These are phyloP conservation scores for Aspergillus sp. DNA, from an alignment of 2,329 filamentous ascomycete species.

Conservation along the genomic window DNA sequence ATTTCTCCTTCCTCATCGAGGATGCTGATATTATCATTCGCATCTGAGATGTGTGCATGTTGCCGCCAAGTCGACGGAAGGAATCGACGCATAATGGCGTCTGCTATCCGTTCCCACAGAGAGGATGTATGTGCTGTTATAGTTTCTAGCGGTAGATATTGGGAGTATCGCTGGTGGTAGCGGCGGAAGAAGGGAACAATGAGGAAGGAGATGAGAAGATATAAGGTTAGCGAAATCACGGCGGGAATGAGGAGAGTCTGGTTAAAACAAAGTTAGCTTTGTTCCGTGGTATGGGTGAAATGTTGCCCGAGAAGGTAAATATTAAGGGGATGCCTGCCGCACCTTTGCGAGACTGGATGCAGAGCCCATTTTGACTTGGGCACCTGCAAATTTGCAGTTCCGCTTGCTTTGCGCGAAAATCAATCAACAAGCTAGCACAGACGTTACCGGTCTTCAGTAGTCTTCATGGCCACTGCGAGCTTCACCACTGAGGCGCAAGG, in stretches of 20 bases:
- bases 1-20: constrained; percentile 67
- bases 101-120: constrained; percentile 48
- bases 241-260: constrained; percentile 72
- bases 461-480: neutral
- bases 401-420: neutral
- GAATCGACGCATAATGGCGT: constrained; percentile 44
- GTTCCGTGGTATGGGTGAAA: neutral
- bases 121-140: constrained; percentile 54
- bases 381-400: neutral
- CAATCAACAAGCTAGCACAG: neutral
- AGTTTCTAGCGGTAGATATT: constrained; percentile 69
- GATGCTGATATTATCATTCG: constrained; percentile 57
- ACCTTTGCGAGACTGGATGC: constrained; percentile 34
- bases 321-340: neutral
- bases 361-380: constrained; percentile 28
- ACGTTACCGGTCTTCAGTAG: neutral
- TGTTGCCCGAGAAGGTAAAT: neutral
- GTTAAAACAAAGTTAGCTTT: neutral
- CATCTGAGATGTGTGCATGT: constrained; percentile 42
- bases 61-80: constrained; percentile 46
- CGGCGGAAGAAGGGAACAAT: constrained; percentile 68
- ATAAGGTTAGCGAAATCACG: constrained; percentile 67
- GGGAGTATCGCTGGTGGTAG: constrained; percentile 69
- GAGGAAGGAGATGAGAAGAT: constrained; percentile 64
- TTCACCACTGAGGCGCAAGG: neutral